Evolutionary conservation across 2,329 filamentous ascomycete species (phyloP), one percentile per base, ranked within the genome.

Genomic region (Cytospora piceicola): DNA sequence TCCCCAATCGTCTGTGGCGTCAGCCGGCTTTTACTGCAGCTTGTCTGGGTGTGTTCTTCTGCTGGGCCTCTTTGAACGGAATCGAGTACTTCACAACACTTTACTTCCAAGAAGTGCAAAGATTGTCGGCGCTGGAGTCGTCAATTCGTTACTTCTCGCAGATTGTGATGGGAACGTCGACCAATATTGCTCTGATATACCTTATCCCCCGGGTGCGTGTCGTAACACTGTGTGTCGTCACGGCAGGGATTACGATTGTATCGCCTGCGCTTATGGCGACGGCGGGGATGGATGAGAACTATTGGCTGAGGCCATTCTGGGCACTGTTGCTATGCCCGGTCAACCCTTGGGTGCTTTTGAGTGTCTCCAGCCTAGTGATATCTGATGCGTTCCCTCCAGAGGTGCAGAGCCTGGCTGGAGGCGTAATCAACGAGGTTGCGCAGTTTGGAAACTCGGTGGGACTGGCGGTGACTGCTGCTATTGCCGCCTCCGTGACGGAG

Each of bases 1-100:
- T 89, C 5, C 86, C 87, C 0, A 89, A 89, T 68, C 80, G 79
- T 0, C 74, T 89, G 0, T 89, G 86, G 87, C 79, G 75, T 4
- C 87, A 86, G 34, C 72, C 75, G 0, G 75, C 82, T 2, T 89
- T 89, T 68, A 83, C 83, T 0, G 79, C 78, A 1, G 80, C 86
- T 9, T 89, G 86, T 66, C 70, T 84, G 1, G 79, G 79, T 1
- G 78, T 85, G 0, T 77, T 83, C 12, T 71, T 85, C 2, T 77
- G 79, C 2, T 82, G 77, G 73, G 82, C 79, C 0, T 79, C 78
- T 0, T 69, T 81, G 20, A 83, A 84, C 27, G 76, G 77, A 0
- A 79, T 83, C 46, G 80, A 84, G 66, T 77, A 80, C n/a, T 82
- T 82, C 53, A 76, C 77, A 9, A 80, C 79, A 54, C 74, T 85